Evolutionary conservation across 768 basidiomycete species (phyloP), one percentile per base, ranked within the genome.

Genomic region (Pisolithus marmoratus): DNA sequence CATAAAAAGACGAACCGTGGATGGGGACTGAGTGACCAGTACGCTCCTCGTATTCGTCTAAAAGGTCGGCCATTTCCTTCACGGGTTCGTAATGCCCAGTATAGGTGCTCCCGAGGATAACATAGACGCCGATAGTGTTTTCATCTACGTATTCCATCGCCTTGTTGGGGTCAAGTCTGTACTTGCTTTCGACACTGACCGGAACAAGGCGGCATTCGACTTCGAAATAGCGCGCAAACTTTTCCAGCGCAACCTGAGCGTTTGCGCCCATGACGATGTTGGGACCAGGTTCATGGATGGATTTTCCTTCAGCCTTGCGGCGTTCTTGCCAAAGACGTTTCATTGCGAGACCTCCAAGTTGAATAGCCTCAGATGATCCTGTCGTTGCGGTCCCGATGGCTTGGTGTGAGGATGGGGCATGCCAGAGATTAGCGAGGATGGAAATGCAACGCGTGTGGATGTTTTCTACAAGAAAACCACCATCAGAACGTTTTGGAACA

Each of bases 51-150:
- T 80, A 84, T 52, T 69, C 75, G 71, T 77, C 75, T 66, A 92
- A 72, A 9, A 89, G 75, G 38, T 84, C 82, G 1, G 86, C 74
- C 83, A 96, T 89, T 64, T 85, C 88, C 64, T 88, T 80, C 29
- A 96, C 93, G 12, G 86, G 83, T 60, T 95, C 94, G 60, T 76
- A 82, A 58, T 73, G 74, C n/a, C 76, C 80, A 6, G 80, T 81
- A 57, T 74, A 77, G 23, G 75, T 79, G 75, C 85, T 74, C 29
- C 74, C 77, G 23, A 81, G 71, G 52, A 80, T 80, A 51, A 81
- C 80, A 55, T 82, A 86, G 48, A 87, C 70, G 44, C 84, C 84
- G 53, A 87, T 85, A 1, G 82, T 83, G 56, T 85, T 85, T 70
- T 86, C 84, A 58, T 87, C 85, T 15, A 86, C 74, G 47, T 72